These are phyloP conservation scores for Elymus sibiricus DNA, from an alignment of 176 grass and related monocot species.

Conservation along the genomic window DNA sequence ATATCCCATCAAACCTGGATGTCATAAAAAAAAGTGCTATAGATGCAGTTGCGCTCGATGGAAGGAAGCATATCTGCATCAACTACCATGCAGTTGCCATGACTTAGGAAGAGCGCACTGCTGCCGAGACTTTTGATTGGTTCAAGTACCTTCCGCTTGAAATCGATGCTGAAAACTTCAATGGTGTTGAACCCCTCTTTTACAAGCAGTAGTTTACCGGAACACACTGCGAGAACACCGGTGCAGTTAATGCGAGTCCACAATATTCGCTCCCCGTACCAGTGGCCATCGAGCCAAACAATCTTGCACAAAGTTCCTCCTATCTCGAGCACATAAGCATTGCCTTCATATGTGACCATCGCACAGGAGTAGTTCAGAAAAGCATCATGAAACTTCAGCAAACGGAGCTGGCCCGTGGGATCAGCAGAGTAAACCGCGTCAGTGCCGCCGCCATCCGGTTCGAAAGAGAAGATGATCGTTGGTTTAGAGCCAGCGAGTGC, in stretches of 20 bases:
- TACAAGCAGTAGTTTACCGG: neutral
- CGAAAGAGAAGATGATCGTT: neutral
- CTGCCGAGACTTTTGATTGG: neutral
- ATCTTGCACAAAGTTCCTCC: neutral
- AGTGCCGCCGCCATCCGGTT: rapidly evolving
- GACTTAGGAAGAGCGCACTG: neutral
- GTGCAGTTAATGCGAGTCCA: neutral
- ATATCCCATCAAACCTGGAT: too few species aligned
- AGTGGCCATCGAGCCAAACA: neutral
- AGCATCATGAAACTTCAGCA: neutral
- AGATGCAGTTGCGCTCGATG: neutral
- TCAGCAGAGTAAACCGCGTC: neutral
- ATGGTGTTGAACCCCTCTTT: too few species aligned
- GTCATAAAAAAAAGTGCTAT: neutral
- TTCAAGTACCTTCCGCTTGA: neutral
- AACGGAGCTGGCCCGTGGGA: neutral
- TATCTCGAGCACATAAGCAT: neutral
- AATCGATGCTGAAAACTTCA: neutral
- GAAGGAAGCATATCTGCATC: neutral
- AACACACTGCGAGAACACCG: neutral
- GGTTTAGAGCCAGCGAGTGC: neutral
- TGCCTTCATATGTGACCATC: neutral
- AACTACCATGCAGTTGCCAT: neutral
- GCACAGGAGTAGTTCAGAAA: too few species aligned
- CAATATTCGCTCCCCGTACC: neutral